Evolutionary conservation across 139 green algal species (phyloP).

Genomic region (Limnomonas spitsbergensis): DNA sequence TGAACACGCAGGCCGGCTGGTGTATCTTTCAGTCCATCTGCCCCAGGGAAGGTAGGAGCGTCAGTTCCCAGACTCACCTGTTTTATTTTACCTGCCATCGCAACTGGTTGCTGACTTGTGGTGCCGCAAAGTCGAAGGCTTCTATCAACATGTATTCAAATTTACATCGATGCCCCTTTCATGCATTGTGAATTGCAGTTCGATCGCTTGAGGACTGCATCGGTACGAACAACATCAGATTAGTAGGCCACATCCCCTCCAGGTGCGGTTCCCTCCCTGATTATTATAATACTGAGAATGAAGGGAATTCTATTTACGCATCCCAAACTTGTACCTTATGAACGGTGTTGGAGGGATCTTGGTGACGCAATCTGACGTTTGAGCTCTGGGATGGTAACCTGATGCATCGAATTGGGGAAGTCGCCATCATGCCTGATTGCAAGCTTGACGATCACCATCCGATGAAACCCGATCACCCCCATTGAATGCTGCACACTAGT

Average conservation of each 20-base stretch:
- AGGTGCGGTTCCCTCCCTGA: background rate
- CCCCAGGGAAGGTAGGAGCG: slow-evolving; percentile 34
- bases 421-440: background rate
- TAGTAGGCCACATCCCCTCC: slow-evolving; percentile 1
- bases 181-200: slow-evolving; percentile 28
- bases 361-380: slow-evolving; percentile 14
- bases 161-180: background rate
- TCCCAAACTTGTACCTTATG: background rate
- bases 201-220: slow-evolving; percentile 49
- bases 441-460: slow-evolving; percentile 2
- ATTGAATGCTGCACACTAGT: no score
- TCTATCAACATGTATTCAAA: no score
- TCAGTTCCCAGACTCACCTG: background rate
- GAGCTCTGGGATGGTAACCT: background rate
- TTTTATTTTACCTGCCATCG: background rate
- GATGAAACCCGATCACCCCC: no score
- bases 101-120: no score
- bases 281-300: background rate
- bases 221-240: slow-evolving; percentile 34
- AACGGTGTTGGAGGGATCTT: background rate
- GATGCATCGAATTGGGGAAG: background rate
- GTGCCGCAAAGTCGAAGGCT: no score
- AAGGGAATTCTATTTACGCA: background rate
- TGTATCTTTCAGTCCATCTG: slow-evolving; percentile 47
- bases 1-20: slow-evolving; percentile 42